Evolutionary conservation across 805 yeast species (phyloP).

Genomic region (Grigorovia jiainica): DNA sequence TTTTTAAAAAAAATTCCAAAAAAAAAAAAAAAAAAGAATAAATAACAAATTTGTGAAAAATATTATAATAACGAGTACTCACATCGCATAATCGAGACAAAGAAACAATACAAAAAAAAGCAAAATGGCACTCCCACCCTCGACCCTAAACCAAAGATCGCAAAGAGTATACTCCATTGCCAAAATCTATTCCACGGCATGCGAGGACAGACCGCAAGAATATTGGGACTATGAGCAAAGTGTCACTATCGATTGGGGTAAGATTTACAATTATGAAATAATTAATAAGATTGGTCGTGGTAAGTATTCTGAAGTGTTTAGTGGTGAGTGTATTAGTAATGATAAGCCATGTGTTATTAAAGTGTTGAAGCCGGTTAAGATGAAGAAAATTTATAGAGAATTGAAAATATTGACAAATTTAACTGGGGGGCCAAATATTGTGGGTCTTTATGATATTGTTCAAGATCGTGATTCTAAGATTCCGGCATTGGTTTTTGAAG

Average conservation of each 20-base stretch:
- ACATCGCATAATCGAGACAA: too few species aligned
- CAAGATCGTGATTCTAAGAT: constrained; percentile 78
- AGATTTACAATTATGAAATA: constrained; percentile 78
- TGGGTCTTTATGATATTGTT: constrained; percentile 71
- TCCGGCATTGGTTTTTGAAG: constrained; percentile 83
- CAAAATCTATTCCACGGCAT: constrained; percentile 74
- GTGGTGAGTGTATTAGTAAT: constrained; percentile 60
- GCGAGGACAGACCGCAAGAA: constrained; percentile 60
- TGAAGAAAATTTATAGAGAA: constrained; percentile 88
- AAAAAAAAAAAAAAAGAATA: background rate
- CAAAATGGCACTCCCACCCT: constrained; percentile 27
- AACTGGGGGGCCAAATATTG: constrained; percentile 73
- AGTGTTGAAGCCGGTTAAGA: constrained; percentile 86
- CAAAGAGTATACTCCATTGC: constrained; percentile 46
- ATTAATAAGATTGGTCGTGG: constrained; percentile 83
- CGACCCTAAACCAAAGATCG: constrained; percentile 27
- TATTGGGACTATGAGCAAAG: constrained; percentile 79
- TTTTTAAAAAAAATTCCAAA: too few species aligned
- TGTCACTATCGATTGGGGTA: constrained; percentile 72
- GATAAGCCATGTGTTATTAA: constrained; percentile 72
- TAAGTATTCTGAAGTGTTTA: constrained; percentile 86
- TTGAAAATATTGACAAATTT: constrained; percentile 79
- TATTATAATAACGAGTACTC: too few species aligned
- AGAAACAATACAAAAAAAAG: too few species aligned
- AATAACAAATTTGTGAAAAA: too few species aligned